These are phyloP conservation scores for Lepidium sativum DNA, from an alignment of 345 rosid species.

Conservation along the genomic window DNA sequence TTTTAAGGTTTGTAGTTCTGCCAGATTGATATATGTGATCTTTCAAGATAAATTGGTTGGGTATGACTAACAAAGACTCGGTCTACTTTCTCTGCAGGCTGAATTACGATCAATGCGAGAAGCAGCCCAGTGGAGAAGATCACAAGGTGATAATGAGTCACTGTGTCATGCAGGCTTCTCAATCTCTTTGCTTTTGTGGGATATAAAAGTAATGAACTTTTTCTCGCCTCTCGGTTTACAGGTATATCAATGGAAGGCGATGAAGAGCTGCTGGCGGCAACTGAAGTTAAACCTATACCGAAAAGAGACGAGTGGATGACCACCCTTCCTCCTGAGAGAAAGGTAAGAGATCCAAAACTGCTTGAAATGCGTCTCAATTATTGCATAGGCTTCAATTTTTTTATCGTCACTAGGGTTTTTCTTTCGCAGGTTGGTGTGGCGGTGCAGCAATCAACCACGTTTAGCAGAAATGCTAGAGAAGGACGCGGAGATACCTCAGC, in stretches of 20 bases:
- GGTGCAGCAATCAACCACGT: conserved; percentile 58
- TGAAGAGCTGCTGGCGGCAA: conserved; percentile 68
- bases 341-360: conserved; percentile 36
- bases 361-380: neutral
- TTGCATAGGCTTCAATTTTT: neutral
- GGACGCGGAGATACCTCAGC: conserved; percentile 85
- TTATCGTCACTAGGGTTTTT: neutral
- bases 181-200: neutral
- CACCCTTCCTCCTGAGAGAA: conserved; percentile 84
- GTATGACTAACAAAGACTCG: neutral
- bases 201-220: conserved; percentile 1
- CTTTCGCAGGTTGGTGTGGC: conserved; percentile 57
- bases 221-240: conserved; percentile 21
- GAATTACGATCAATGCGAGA: conserved; percentile 84
- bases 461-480: conserved; percentile 58
- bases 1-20: conserved; percentile 55
- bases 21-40: neutral
- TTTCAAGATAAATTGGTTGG: neutral
- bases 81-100: conserved; percentile 30
- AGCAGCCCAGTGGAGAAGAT: conserved; percentile 91
- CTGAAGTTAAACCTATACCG: conserved; percentile 58
- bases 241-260: conserved; percentile 97
- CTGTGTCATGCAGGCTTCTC: neutral
- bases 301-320: conserved; percentile 99
- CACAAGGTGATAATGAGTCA: conserved; percentile 46